Evolutionary conservation across 2,329 filamentous ascomycete species (phyloP).

Genomic region (Myriosclerotinia curreyana): DNA sequence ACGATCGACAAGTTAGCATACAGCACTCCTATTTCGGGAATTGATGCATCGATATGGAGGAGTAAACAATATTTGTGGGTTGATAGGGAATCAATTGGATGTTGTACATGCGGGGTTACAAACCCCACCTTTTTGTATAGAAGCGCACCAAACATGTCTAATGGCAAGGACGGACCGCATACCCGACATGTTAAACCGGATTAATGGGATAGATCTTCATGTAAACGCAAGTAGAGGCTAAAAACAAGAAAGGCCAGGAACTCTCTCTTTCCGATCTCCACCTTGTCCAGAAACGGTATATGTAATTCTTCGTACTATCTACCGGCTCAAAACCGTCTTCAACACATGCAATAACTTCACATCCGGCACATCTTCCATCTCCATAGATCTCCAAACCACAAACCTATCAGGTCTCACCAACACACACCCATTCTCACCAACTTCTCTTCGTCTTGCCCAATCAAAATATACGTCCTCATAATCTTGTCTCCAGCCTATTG

Average conservation of each 20-base stretch:
- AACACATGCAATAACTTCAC: conserved; percentile 8
- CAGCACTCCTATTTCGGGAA: not conserved
- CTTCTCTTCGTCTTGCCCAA: conserved; percentile 20
- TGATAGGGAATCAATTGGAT: not conserved
- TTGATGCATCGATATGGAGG: not conserved
- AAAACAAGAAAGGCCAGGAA: not conserved
- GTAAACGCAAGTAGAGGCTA: not conserved
- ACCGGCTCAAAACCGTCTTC: not conserved
- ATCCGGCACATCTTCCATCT: conserved; percentile 6
- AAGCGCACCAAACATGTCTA: conserved; percentile 17
- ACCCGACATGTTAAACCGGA: not conserved
- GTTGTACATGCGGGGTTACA: conserved; percentile 11
- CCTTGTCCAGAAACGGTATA: too few species aligned
- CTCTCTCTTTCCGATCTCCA: not conserved
- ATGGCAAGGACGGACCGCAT: not conserved
- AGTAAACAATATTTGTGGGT: not conserved
- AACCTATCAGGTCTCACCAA: conserved; percentile 28
- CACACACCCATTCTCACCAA: conserved; percentile 24
- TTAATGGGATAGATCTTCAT: conserved; percentile 8
- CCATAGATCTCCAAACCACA: conserved; percentile 25
- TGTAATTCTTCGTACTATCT: not conserved
- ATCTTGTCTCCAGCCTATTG: conserved; percentile 16
- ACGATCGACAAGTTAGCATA: too few species aligned
- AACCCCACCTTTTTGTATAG: conserved; percentile 3
- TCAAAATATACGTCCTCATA: conserved; percentile 21